Conservation (phyloP, 208 protist species). For the Acanthamoeba sp. region DNA sequence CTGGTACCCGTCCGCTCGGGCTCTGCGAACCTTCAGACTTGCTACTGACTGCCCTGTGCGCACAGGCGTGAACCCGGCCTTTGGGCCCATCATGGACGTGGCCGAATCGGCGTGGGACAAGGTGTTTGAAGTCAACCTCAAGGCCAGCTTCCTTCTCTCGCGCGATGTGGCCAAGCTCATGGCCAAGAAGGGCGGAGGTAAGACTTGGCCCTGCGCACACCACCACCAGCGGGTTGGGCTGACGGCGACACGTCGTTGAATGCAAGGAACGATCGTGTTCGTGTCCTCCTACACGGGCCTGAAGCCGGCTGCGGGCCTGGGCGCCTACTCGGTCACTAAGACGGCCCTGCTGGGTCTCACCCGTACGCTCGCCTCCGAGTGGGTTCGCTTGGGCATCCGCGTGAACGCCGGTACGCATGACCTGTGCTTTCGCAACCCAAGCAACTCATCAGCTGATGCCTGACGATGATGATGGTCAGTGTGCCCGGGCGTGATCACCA, state of each 20-base stretch:
- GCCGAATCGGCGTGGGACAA: conserved; percentile 21
- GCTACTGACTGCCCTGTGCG: too few species aligned
- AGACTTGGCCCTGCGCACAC: neutral
- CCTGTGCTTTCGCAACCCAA: too few species aligned
- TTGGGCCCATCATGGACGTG: conserved; percentile 17
- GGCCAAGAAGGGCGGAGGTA: conserved; percentile 21
- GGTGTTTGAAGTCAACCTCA: conserved; percentile 50
- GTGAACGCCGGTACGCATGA: neutral
- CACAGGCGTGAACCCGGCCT: conserved; percentile 25
- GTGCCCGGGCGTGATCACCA: conserved; percentile 24
- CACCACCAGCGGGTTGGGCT: too few species aligned
- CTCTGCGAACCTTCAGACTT: too few species aligned
- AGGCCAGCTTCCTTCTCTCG: conserved; percentile 35
- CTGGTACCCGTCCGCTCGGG: neutral
- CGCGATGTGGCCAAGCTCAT: conserved; percentile 48
- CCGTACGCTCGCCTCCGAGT: neutral
- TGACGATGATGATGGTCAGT: neutral
- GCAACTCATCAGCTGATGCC: neutral
- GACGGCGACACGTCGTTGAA: too few species aligned
- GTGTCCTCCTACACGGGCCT: conserved; percentile 40
- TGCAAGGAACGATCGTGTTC: conserved; percentile 25
- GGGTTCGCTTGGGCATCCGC: conserved; percentile 7
- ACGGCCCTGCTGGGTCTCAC: conserved; percentile 31
- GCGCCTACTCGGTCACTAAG: conserved; percentile 42
- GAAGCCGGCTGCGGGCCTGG: neutral